A percentile compares a stretch with the other conserved stretches of the same genome.
Conservation (phyloP, 2,329 filamentous ascomycete species). For the Colletotrichum acutatum region DNA sequence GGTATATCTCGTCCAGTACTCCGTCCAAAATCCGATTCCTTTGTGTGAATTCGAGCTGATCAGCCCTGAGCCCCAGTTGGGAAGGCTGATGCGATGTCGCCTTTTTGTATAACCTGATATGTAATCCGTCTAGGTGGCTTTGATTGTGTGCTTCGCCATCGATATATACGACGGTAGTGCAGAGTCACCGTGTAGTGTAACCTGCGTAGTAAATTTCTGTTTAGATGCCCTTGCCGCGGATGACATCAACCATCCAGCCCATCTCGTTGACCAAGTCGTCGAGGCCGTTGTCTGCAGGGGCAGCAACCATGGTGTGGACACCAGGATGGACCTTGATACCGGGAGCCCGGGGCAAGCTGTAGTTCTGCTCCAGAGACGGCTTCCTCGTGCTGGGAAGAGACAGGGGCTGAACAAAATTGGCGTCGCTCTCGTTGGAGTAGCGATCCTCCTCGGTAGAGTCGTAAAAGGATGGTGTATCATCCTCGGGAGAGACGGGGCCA, state of each 20-base stretch:
- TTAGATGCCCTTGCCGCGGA: slow-evolving; percentile 48
- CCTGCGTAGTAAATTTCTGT: not conserved
- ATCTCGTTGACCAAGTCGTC: slow-evolving; percentile 58
- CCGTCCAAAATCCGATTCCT: slow-evolving; percentile 20
- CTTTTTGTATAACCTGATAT: not conserved
- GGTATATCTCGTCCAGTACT: slow-evolving; percentile 33
- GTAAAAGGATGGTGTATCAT: slow-evolving; percentile 58
- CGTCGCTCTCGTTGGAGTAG: slow-evolving; percentile 48
- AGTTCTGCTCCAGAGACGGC: slow-evolving; percentile 44
- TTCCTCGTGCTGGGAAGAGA: slow-evolving; percentile 32
- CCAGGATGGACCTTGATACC: slow-evolving; percentile 39
- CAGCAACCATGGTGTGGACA: slow-evolving; percentile 42
- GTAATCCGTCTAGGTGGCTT: slow-evolving; percentile 11
- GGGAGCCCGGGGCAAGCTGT: slow-evolving; percentile 57
- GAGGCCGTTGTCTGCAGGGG: slow-evolving; percentile 50
- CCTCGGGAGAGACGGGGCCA: slow-evolving; percentile 51
- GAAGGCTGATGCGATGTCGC: slow-evolving; percentile 5
- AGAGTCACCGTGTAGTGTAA: not conserved
- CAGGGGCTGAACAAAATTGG: slow-evolving; percentile 42
- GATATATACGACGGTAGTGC: not conserved
- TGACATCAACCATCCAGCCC: slow-evolving; percentile 62
- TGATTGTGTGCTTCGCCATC: not conserved
- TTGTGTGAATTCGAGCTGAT: not conserved
- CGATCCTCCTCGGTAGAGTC: slow-evolving; percentile 57
- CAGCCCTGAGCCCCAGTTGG: not conserved